Evolutionary conservation across 2,329 filamentous ascomycete genomes (phyloP).

Genomic region (Trichoderma endophyticum): DNA sequence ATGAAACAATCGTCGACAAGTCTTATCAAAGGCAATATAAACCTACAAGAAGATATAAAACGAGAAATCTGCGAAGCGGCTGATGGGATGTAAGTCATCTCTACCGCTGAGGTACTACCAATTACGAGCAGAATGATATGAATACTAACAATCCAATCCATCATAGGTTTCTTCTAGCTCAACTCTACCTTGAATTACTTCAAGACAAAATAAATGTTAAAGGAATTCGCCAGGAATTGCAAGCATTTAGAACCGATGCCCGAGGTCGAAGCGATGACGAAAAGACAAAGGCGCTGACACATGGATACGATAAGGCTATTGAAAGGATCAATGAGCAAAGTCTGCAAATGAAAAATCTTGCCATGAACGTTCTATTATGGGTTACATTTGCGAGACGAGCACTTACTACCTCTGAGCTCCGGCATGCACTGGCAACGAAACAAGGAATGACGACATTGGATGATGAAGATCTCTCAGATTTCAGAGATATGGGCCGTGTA

Average conservation of each 20-base stretch:
- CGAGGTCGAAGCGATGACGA: background rate
- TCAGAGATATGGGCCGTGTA: conserved; percentile 35
- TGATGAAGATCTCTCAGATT: conserved; percentile 32
- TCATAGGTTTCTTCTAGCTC: background rate
- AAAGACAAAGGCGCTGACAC: background rate
- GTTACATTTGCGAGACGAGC: conserved; percentile 37
- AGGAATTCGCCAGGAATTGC: background rate
- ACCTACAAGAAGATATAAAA: background rate
- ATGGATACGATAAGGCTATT: conserved; percentile 42
- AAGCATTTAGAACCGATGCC: background rate
- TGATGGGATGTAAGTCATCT: background rate
- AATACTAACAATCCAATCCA: too few relatives aligned
- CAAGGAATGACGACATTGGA: background rate
- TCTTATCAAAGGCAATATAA: background rate
- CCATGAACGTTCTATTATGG: conserved; percentile 41
- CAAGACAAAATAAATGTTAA: background rate
- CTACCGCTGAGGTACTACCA: rapidly evolving
- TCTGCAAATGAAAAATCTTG: conserved; percentile 31
- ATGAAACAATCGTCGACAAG: background rate
- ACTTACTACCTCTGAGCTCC: conserved; percentile 36
- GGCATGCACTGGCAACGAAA: conserved; percentile 42
- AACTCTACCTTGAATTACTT: background rate
- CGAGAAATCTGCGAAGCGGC: background rate
- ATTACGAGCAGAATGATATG: background rate
- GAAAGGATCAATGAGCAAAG: conserved; percentile 40